A percentile compares a stretch with the other conserved stretches of the same genome.
Conservation (phyloP, 176 grass and related monocot species). For the Thalia dealbata region DNA sequence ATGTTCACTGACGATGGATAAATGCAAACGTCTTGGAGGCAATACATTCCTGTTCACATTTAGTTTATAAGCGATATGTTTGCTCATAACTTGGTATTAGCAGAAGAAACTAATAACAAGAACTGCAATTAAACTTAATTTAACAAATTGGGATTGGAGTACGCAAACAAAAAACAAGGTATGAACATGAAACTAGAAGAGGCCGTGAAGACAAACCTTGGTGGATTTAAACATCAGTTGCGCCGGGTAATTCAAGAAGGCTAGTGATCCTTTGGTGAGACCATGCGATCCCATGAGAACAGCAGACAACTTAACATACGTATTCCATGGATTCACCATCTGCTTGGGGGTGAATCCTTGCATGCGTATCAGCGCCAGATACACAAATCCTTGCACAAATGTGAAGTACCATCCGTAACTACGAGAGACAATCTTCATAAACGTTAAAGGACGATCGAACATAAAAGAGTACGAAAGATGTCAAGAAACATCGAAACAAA, state of each 20-base stretch:
- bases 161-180: neutral
- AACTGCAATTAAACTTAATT: neutral
- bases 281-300: slow-evolving; percentile 87
- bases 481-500: neutral
- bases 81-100: neutral
- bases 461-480: neutral
- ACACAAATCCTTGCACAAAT: slow-evolving; percentile 82
- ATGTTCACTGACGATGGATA: too few species aligned
- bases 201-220: slow-evolving; percentile 35
- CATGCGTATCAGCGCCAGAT: slow-evolving; percentile 54
- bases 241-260: slow-evolving; percentile 89
- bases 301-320: slow-evolving; percentile 62
- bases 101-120: too few species aligned
- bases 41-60: too few species aligned
- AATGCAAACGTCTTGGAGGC: neutral
- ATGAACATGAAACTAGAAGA: neutral
- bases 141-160: neutral
- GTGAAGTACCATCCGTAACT: slow-evolving; percentile 99
- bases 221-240: slow-evolving; percentile 99
- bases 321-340: slow-evolving; percentile 91
- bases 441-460: neutral
- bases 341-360: slow-evolving; percentile 74
- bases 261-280: slow-evolving; percentile 90
- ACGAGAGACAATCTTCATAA: neutral
- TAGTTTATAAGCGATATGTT: too few species aligned